Evolutionary conservation across 2,329 filamentous ascomycete genomes (phyloP), one percentile per base, ranked within the genome.

Genomic region (Alternaria ethzedia): DNA sequence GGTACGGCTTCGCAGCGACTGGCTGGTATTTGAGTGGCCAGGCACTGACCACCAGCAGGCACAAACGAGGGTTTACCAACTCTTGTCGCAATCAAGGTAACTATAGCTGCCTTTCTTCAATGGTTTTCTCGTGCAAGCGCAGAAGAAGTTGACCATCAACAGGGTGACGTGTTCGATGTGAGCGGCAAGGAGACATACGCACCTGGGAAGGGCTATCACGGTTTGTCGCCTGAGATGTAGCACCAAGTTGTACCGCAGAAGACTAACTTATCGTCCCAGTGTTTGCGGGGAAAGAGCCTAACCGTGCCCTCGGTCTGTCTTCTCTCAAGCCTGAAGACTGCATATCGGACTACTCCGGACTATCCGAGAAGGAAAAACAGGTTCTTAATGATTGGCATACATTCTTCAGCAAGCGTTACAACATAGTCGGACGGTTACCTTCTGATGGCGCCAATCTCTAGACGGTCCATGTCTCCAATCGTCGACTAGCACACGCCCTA

Each of bases 351-450:
- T 98, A 93, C 91, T 85, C 90, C 61, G 91, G 94, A 74, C 84
- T 99, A 55, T 85, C 86, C 13, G 94, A 97, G 21, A 94, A 96
- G 81, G 90, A 97, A 79, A 93, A 96, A 83, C 88, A 88, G 25
- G 90, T 91, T 4, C 83, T 99, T 65, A 87, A 95, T 57, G 96
- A 99, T 80, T 99, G 96, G 96, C 89, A 91, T 67, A 97, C 91
- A 2, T 99, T 97, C 82, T 99, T 99, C 82, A 93, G 91, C 70
- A 99, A 98, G 84, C 87, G 96, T 61, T 99, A 99, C 83, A 98
- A 97, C 74, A 87, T 98, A 55, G 89, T 96, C 50, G 93, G 93
- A 9, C 72, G 73, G 55, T 66, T 81, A 25, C 70, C 72, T 28
- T 32, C 68, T 11, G 73, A 75, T 41, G 59, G 59, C 30, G 61